Percentiles rank a stretch among this genome's conserved stretches.
These are phyloP conservation scores for Leccinum truebloodii DNA, from an alignment of 768 basidiomycete species.

Conservation along the genomic window DNA sequence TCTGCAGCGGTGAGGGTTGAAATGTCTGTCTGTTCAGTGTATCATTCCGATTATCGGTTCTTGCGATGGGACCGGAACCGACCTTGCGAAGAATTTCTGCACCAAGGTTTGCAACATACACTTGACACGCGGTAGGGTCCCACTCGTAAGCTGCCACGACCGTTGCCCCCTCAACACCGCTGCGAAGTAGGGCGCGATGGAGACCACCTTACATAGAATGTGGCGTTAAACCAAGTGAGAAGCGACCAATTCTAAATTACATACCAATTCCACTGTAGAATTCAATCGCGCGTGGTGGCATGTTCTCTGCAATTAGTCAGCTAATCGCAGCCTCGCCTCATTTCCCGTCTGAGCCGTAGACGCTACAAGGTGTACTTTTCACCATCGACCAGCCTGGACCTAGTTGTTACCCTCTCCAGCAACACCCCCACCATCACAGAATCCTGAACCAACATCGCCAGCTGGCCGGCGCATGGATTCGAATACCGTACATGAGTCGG, in stretches of 20 bases:
- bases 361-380: slow-evolving; percentile 1
- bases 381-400: slow-evolving; percentile 5
- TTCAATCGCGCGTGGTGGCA: slow-evolving; percentile 42
- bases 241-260: slow-evolving; percentile 1
- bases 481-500: not conserved
- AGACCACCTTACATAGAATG: slow-evolving; percentile 56
- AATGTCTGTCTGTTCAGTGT: slow-evolving; percentile 54
- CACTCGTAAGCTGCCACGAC: slow-evolving; percentile 78
- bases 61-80: not conserved
- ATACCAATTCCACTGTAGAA: slow-evolving; percentile 83
- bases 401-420: not conserved
- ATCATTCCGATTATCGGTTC: slow-evolving; percentile 3
- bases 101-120: slow-evolving; percentile 66
- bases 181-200: slow-evolving; percentile 63
- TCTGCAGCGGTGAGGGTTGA: slow-evolving; percentile 49
- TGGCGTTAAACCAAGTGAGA: slow-evolving; percentile 3
- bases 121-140: slow-evolving; percentile 73
- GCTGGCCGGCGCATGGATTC: slow-evolving; percentile 10
- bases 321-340: slow-evolving; percentile 21
- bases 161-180: slow-evolving; percentile 41
- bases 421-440: not conserved
- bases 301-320: slow-evolving; percentile 17
- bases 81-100: slow-evolving; percentile 42
- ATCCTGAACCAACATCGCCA: not conserved
- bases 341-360: slow-evolving; percentile 1